Conservation (phyloP, 352 stramenopile species). For the Aphanomyces astaci region DNA sequence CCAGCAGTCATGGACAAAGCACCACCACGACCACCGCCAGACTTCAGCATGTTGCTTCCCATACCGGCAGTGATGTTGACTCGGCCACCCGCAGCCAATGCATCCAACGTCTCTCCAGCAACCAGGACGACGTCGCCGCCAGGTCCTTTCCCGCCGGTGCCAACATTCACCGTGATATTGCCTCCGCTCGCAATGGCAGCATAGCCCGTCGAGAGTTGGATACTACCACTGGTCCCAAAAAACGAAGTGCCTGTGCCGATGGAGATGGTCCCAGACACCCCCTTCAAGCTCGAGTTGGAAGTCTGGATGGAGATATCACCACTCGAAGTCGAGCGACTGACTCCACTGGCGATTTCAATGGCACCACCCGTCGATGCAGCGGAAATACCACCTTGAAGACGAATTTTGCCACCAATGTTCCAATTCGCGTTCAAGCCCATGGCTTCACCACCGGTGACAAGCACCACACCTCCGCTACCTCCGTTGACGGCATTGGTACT, state of each 20-base stretch:
- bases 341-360: constrained; percentile 50
- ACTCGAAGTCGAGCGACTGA: constrained; percentile 41
- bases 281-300: constrained; percentile 61
- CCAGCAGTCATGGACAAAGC: constrained; percentile 48
- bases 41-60: constrained; percentile 36
- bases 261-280: constrained; percentile 66
- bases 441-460: constrained; percentile 48
- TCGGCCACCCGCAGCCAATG: constrained; percentile 40
- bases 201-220: constrained; percentile 68
- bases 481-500: constrained; percentile 41
- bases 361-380: constrained; percentile 48
- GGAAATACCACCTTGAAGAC: constrained; percentile 48
- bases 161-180: constrained; percentile 65
- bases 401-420: constrained; percentile 49
- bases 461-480: constrained; percentile 48
- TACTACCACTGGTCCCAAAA: constrained; percentile 55
- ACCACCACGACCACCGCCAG: constrained; percentile 49
- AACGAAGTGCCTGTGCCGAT: constrained; percentile 67
- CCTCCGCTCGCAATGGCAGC: constrained; percentile 63
- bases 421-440: constrained; percentile 35
- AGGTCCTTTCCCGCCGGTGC: constrained; percentile 68
- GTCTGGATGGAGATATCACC: constrained; percentile 55
- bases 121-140: constrained; percentile 74
- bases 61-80: constrained; percentile 43
- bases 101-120: constrained; percentile 46